These are phyloP conservation scores for Candolleomyces efflorescens DNA, from an alignment of 768 basidiomycete species.

Conservation along the genomic window DNA sequence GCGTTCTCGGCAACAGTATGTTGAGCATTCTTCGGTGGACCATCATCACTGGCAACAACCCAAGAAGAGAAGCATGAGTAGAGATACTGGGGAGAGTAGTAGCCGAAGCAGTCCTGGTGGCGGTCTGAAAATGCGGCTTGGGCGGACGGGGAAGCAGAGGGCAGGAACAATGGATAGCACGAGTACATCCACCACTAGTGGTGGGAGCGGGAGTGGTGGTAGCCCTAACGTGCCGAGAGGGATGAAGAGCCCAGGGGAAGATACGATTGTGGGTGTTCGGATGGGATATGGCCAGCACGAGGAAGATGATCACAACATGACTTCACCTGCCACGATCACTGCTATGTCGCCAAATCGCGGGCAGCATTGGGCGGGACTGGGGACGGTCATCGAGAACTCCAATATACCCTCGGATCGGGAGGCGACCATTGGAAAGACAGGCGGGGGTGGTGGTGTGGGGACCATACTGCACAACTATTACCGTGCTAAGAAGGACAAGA, in stretches of 20 bases:
- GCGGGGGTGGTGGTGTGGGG: slow-evolving; percentile 1
- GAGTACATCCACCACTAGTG: slow-evolving; percentile 5
- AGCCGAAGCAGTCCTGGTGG: neutral
- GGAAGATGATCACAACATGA: neutral
- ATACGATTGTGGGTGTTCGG: slow-evolving; percentile 9
- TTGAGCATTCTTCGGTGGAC: neutral
- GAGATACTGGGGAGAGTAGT: neutral
- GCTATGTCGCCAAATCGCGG: neutral
- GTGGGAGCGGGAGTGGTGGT: slow-evolving; percentile 5
- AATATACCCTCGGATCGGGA: neutral
- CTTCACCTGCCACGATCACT: slow-evolving; percentile 2
- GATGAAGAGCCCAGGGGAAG: slow-evolving; percentile 8
- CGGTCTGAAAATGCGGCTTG: neutral
- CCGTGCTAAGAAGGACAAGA: neutral
- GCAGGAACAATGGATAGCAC: slow-evolving; percentile 2
- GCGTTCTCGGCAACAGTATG: neutral
- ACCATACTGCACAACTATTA: slow-evolving; percentile 3
- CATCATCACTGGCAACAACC: neutral
- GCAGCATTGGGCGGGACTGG: neutral
- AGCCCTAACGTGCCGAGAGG: neutral
- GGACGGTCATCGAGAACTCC: neutral
- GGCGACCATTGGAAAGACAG: slow-evolving; percentile 6
- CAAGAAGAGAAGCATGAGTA: neutral
- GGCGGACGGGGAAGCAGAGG: neutral
- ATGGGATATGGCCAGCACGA: neutral